Percentiles rank a stretch among this genome's conserved stretches.
Conservation (phyloP, 768 basidiomycete genomes). For the Punctularia strigosozonata region DNA sequence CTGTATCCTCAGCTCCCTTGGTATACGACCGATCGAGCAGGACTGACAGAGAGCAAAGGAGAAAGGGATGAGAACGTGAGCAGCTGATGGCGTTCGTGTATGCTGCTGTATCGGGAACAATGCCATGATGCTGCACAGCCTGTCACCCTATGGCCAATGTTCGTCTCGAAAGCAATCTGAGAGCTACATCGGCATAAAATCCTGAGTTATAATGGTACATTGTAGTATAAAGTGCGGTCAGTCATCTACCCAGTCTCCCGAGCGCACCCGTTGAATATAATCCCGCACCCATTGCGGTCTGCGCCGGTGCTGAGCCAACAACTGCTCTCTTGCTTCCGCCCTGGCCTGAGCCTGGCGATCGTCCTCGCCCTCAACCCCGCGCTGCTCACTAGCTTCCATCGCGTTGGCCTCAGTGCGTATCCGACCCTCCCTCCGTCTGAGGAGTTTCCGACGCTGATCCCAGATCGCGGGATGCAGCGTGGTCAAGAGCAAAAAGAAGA, state of each 20-base stretch:
- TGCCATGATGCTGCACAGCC: too few relatives aligned
- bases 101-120: too few relatives aligned
- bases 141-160: too few relatives aligned
- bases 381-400: constrained; percentile 15
- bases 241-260: constrained; percentile 62
- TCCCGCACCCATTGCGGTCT: constrained; percentile 50
- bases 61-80: too few relatives aligned
- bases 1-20: too few relatives aligned
- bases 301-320: constrained; percentile 36
- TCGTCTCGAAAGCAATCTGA: too few relatives aligned
- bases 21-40: too few relatives aligned
- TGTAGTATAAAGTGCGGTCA: too few relatives aligned
- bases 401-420: constrained; percentile 53
- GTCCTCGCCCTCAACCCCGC: constrained; percentile 11
- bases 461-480: constrained; percentile 68
- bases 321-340: constrained; percentile 27
- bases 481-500: constrained; percentile 41
- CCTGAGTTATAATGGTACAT: too few relatives aligned
- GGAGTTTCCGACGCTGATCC: constrained; percentile 48
- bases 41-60: too few relatives aligned
- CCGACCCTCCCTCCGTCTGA: constrained; percentile 53
- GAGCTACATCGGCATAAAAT: too few relatives aligned
- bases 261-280: constrained; percentile 54
- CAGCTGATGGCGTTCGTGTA: too few relatives aligned
- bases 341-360: constrained; percentile 12